A percentile compares a stretch with the other conserved stretches of the same genome.
These are phyloP conservation scores for Tolypocladium pustulatum DNA, from an alignment of 2,329 filamentous ascomycete genomes.

Conservation along the genomic window DNA sequence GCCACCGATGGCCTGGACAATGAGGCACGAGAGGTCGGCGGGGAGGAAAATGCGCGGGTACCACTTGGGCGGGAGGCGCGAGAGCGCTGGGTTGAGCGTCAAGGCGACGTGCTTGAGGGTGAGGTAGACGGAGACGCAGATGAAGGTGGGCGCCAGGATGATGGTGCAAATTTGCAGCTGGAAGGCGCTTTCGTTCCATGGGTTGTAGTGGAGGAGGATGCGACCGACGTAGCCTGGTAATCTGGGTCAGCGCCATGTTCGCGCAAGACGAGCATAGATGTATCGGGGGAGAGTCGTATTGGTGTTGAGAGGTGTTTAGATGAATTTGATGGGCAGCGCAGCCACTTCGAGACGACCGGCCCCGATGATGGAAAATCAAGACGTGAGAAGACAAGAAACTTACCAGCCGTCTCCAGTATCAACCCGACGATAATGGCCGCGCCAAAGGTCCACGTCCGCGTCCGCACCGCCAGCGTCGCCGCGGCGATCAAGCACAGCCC, in stretches of 20 bases:
- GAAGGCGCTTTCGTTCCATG: conserved; percentile 44
- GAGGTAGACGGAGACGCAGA: conserved; percentile 54
- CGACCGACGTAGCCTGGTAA: conserved; percentile 41
- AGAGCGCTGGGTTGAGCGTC: conserved; percentile 35
- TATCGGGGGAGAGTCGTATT: not conserved
- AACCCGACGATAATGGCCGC: conserved; percentile 37
- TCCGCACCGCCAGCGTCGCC: conserved; percentile 32
- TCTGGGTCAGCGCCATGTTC: not conserved
- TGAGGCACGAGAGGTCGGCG: conserved; percentile 46
- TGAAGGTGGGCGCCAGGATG: conserved; percentile 48
- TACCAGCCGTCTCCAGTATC: conserved; percentile 40
- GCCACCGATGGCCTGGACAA: conserved; percentile 49
- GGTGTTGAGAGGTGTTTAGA: not conserved
- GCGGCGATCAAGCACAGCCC: conserved; percentile 31
- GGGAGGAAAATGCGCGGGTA: conserved; percentile 50
- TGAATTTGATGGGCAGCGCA: no score
- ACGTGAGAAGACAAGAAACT: conserved; percentile 1
- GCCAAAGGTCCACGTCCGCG: conserved; percentile 46
- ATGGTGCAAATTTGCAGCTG: conserved; percentile 49
- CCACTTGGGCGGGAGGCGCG: conserved; percentile 38
- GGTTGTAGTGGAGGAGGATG: conserved; percentile 38
- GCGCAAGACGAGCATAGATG: no score
- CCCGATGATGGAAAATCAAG: not conserved
- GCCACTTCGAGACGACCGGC: not conserved
- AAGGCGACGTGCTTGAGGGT: conserved; percentile 50